Conservation (phyloP, 1,139 yeast genomes). For the Kodamaea alishanica region DNA sequence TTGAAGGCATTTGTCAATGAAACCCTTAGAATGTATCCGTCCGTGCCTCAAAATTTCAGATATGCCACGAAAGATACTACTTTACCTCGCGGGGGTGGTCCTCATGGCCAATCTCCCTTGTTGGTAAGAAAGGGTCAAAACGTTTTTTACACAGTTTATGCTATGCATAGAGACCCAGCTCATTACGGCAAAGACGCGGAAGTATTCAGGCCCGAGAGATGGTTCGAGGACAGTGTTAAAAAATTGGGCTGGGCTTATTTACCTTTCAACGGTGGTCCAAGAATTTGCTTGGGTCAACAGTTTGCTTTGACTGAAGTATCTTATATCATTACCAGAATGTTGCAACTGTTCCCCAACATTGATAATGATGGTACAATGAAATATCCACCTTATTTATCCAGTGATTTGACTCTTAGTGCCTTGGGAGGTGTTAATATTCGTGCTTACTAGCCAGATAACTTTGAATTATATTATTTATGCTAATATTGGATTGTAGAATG, state of each 20-base stretch:
- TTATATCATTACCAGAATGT: constrained; percentile 41
- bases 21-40: constrained; percentile 51
- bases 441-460: constrained; percentile 1
- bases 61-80: constrained; percentile 43
- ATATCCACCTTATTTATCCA: constrained; percentile 8
- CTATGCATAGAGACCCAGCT: constrained; percentile 42
- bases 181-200: constrained; percentile 49
- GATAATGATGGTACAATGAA: constrained; percentile 7
- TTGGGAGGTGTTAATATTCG: constrained; percentile 20
- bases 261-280: constrained; percentile 60
- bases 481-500: neutral
- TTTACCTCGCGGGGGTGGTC: constrained; percentile 53
- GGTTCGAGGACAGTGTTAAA: constrained; percentile 37
- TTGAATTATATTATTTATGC: neutral
- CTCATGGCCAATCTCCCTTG: constrained; percentile 39
- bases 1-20: constrained; percentile 49
- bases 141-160: constrained; percentile 42
- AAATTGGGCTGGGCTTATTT: constrained; percentile 49
- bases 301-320: constrained; percentile 56
- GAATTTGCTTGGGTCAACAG: constrained; percentile 59
- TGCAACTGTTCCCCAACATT: constrained; percentile 18
- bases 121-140: constrained; percentile 45
- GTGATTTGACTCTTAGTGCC: constrained; percentile 15
- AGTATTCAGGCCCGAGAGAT: constrained; percentile 50
- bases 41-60: constrained; percentile 53